Base-by-base conservation (phyloP, 2,329 filamentous ascomycete genomes). In the Blastomyces parvus region DNA sequence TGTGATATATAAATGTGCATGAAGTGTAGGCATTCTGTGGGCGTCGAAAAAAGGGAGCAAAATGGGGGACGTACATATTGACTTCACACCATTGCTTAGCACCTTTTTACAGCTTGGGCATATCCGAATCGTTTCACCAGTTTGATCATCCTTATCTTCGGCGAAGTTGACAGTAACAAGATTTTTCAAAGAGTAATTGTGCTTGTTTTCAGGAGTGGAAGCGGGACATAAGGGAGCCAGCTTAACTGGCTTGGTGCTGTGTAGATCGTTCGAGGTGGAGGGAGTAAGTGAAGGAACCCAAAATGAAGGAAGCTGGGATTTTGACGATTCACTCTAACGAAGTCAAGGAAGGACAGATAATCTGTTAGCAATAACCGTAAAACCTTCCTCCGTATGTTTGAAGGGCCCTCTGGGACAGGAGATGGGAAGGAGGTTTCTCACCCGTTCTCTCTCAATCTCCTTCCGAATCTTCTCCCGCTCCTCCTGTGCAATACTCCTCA, bases 251-350 rank as follows among this genome's bases (percentile, higher is more conserved):
- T 85, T 87, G n/a, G 76, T 76, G 48, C 83, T 77, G 7, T 82
- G 76, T 70, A 86, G 80, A 61, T 86, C 78, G 61, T 81, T 78
- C 57, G 83, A 83, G 46, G 82, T 83, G 0, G 81, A 81, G 0
- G 91, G 91, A 0, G 89, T 95, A 63, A 93, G 83, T 0, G 88
- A 90, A 0, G 91, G 93, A 14, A 93, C 88, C 94, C 93, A 97
- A 77, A 97, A 97, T 0, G 91, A 95, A 0, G 91, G 90, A 0
- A 96, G 78, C 19, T 83, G 82, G 0, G 85, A 83, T 74, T 88
- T 89, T 9, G 83, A 80, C 2, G 85, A 83, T 71, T 86, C 76
- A 62, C 73, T 74, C 72, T 77, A 62, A 22, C 60, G 62, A 59
- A 25, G 17, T 27, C 17, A 11, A 53, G 50, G 53, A 13, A 60